phyloP scores from a whole-genome alignment of 345 rosid genomes.

The Linum usitatissimum region DNA sequence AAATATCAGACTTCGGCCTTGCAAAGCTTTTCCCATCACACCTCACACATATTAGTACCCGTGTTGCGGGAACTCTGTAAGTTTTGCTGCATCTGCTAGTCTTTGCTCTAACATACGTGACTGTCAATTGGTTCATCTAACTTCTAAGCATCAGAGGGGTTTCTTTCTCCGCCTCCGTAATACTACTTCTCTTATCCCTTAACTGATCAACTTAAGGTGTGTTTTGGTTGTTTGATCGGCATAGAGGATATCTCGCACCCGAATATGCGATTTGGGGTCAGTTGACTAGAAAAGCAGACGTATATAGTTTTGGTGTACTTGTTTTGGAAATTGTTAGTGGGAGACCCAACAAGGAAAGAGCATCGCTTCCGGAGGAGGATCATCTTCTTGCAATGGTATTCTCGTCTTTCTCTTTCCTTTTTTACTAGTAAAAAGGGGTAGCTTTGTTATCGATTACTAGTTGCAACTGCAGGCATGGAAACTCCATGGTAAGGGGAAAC shows the following conservation, averaged over 20 bases:
- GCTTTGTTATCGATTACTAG: background rate
- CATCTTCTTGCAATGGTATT: constrained; percentile 57
- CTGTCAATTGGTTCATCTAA: background rate
- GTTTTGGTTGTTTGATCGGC: constrained; percentile 7
- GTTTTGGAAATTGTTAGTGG: constrained; percentile 59
- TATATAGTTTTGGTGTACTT: constrained; percentile 66
- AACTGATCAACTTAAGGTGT: background rate
- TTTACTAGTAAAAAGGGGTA: background rate
- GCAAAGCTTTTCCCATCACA: constrained; percentile 59
- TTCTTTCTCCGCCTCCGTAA: background rate
- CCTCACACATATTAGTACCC: constrained; percentile 54
- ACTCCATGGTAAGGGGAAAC: constrained; percentile 25
- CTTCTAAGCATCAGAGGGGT: background rate
- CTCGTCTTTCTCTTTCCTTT: background rate
- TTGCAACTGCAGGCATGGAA: constrained; percentile 38
- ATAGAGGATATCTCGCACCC: constrained; percentile 68
- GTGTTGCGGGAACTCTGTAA: constrained; percentile 67
- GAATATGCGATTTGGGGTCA: constrained; percentile 68
- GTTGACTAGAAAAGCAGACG: constrained; percentile 55
- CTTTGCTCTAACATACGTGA: background rate
- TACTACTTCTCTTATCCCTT: background rate
- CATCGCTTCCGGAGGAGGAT: constrained; percentile 31
- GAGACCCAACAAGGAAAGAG: constrained; percentile 42
- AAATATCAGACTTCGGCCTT: constrained; percentile 71
- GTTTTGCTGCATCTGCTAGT: constrained; percentile 10